phyloP scores from a whole-genome alignment of 441 rosid species.

The Erysimum pusillum region DNA sequence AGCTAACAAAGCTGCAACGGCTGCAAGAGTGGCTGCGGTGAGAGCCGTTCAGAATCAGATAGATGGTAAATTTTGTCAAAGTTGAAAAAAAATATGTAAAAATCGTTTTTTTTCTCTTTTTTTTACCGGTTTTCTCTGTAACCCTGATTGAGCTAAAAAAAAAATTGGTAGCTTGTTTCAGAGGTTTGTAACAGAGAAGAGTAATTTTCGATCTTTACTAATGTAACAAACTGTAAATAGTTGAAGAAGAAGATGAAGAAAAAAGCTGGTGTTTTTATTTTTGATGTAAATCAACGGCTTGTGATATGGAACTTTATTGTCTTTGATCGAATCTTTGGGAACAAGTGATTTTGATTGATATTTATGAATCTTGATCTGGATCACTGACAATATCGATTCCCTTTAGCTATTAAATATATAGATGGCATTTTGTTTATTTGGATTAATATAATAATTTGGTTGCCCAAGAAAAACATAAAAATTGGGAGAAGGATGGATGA shows the following conservation, averaged over 20 bases:
- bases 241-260: conserved; percentile 6
- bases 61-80: conserved; percentile 89
- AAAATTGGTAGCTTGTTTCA: conserved; percentile 33
- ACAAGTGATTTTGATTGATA: conserved; percentile 43
- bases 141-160: conserved; percentile 38
- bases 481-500: conserved; percentile 37
- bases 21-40: conserved; percentile 94
- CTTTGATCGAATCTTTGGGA: conserved; percentile 46
- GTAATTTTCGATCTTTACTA: conserved; percentile 27
- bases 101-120: not conserved
- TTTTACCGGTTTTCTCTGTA: conserved; percentile 35
- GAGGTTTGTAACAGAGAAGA: conserved; percentile 36
- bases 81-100: conserved; percentile 44
- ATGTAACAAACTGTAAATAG: conserved; percentile 39
- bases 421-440: conserved; percentile 26
- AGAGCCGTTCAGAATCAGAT: conserved; percentile 91
- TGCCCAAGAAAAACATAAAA: conserved; percentile 31
- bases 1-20: conserved; percentile 89
- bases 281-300: conserved; percentile 37
- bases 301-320: conserved; percentile 18
- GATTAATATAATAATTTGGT: conserved; percentile 14
- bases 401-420: not conserved
- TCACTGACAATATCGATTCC: conserved; percentile 42
- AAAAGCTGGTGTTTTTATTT: conserved; percentile 6
- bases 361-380: conserved; percentile 45